phyloP scores from a whole-genome alignment of 1,284 basidiomycete genomes.

The Boletus smithii region DNA sequence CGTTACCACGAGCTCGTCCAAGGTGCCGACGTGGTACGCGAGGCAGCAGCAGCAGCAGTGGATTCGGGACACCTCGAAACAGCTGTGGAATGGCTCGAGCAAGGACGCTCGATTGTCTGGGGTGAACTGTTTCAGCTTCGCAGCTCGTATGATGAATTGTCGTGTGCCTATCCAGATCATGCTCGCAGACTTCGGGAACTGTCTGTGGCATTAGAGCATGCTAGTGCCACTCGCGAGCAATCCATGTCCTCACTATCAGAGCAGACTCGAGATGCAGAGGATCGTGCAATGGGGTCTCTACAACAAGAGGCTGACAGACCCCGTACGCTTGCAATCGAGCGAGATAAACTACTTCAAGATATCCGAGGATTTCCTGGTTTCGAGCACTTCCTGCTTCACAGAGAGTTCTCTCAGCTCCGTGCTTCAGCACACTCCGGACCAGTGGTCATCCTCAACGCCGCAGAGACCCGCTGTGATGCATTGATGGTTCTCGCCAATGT shows the following conservation, averaged over 20 bases:
- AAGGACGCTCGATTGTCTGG: neutral
- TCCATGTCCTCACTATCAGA: neutral
- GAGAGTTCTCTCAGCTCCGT: neutral
- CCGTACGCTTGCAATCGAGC: conserved; percentile 1
- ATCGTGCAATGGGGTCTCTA: neutral
- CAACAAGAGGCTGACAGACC: neutral
- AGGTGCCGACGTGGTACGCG: neutral
- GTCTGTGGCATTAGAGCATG: neutral
- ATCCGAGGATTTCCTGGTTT: neutral
- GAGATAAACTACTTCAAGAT: neutral
- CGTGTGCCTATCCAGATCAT: neutral
- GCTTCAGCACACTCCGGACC: conserved; percentile 3
- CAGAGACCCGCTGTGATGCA: neutral
- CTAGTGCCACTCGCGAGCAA: neutral
- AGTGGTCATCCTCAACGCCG: neutral
- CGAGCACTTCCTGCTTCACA: conserved; percentile 1
- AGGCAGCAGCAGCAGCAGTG: neutral
- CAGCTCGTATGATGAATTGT: neutral
- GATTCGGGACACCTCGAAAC: neutral
- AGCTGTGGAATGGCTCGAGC: neutral
- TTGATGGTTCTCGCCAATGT: neutral
- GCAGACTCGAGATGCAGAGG: neutral
- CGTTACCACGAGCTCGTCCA: neutral
- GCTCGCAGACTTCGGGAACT: neutral
- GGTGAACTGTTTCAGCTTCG: neutral